These are phyloP conservation scores for Neodidymelliopsis sp. DNA, from an alignment of 2,329 filamentous ascomycete genomes.

Conservation along the genomic window DNA sequence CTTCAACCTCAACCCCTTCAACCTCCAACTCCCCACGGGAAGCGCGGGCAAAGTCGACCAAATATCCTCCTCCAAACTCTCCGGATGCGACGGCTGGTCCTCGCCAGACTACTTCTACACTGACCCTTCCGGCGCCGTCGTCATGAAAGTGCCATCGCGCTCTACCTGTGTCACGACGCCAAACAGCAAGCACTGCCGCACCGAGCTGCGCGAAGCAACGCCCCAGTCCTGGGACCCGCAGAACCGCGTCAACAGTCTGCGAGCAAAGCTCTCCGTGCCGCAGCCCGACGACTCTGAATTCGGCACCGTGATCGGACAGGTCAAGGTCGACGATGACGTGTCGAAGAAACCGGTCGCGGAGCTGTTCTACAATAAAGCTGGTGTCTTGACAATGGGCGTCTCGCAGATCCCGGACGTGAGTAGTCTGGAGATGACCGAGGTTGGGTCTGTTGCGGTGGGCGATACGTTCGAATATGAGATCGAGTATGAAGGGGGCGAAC, in stretches of 20 bases:
- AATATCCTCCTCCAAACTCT: constrained; percentile 41
- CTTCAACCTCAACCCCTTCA: constrained; percentile 35
- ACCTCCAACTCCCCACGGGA: constrained; percentile 52
- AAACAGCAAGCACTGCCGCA: constrained; percentile 54
- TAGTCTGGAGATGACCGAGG: constrained; percentile 37
- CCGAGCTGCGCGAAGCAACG: constrained; percentile 51
- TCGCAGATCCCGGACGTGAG: constrained; percentile 46
- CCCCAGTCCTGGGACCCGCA: constrained; percentile 46
- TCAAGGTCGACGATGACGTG: constrained; percentile 48
- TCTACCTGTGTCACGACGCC: constrained; percentile 51
- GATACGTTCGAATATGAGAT: constrained; percentile 51
- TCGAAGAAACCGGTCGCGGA: constrained; percentile 53
- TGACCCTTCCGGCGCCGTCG: constrained; percentile 41
- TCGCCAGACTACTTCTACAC: constrained; percentile 45
- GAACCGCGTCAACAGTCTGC: constrained; percentile 44
- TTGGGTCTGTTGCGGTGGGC: constrained; percentile 45
- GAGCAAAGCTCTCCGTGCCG: constrained; percentile 38
- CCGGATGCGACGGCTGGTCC: constrained; percentile 49
- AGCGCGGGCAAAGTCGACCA: constrained; percentile 34
- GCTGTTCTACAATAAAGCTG: constrained; percentile 49
- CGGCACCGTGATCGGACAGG: constrained; percentile 52
- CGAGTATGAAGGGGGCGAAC: constrained; percentile 44
- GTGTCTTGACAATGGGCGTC: constrained; percentile 51
- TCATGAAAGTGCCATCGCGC: constrained; percentile 53
- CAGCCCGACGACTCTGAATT: constrained; percentile 45